A percentile compares a stretch with the other conserved stretches of the same genome.
phyloP scores from a whole-genome alignment of 371 early-diverging fungal species.

The Cokeromyces recurvatus region DNA sequence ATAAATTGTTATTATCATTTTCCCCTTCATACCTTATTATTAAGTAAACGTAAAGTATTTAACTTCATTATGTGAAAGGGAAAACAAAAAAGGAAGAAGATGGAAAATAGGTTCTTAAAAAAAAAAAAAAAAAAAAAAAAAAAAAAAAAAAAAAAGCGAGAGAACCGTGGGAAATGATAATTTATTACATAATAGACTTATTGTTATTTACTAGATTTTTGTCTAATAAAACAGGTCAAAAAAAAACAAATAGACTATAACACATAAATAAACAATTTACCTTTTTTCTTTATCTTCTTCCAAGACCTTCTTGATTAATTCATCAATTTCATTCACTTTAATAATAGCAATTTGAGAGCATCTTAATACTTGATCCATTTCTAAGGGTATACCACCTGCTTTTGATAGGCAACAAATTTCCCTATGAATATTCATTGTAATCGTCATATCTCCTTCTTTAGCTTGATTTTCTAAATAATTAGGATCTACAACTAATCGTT shows the following conservation, averaged over 20 bases:
- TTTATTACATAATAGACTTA: not conserved
- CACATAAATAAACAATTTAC: no score
- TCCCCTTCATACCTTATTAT: no score
- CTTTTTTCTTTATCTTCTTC: constrained; percentile 42
- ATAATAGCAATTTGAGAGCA: constrained; percentile 74
- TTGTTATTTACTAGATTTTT: not conserved
- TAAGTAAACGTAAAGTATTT: not conserved
- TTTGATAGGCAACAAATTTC: constrained; percentile 90
- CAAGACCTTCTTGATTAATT: constrained; percentile 60
- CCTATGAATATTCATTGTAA: constrained; percentile 86
- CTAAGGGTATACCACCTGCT: constrained; percentile 84
- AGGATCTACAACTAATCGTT: constrained; percentile 82
- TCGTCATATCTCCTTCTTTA: constrained; percentile 75
- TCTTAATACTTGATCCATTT: constrained; percentile 61
- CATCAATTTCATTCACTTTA: constrained; percentile 72
- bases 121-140: not conserved
- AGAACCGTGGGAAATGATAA: no score
- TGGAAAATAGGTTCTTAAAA: no score
- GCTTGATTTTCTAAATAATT: constrained; percentile 79
- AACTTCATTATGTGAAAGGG: not conserved
- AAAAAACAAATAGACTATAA: no score
- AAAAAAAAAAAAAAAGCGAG: no score
- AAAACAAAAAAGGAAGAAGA: not conserved
- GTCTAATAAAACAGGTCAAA: not conserved
- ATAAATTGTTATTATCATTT: no score